These are phyloP conservation scores for Tuber brumale DNA, from an alignment of 495 filamentous ascomycete genomes.

Conservation along the genomic window DNA sequence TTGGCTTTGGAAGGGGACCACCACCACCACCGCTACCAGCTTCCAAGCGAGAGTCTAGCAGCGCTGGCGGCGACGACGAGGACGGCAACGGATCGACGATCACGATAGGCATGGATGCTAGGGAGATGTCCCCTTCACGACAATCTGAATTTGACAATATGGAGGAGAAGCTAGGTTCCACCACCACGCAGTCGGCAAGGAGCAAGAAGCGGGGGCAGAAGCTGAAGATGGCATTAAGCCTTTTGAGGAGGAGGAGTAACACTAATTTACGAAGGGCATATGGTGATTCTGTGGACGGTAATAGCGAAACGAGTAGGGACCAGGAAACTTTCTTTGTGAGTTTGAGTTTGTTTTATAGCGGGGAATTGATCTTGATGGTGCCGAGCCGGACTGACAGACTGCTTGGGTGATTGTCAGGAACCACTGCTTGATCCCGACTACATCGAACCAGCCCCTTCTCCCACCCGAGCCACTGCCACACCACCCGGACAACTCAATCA, in stretches of 20 bases:
- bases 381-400: not conserved
- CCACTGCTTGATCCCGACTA: slow-evolving; percentile 38
- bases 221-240: slow-evolving; percentile 35
- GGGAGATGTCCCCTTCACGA: slow-evolving; percentile 33
- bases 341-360: slow-evolving; percentile 10
- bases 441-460: slow-evolving; percentile 22
- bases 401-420: slow-evolving; percentile 25
- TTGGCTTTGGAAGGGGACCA: slow-evolving; percentile 24
- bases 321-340: slow-evolving; percentile 36
- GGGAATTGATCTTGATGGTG: slow-evolving; percentile 8
- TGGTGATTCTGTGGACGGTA: slow-evolving; percentile 36
- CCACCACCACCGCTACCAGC: not conserved
- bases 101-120: slow-evolving; percentile 32
- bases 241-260: slow-evolving; percentile 39
- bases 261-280: slow-evolving; percentile 39
- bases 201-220: slow-evolving; percentile 38
- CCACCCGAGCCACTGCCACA: slow-evolving; percentile 17
- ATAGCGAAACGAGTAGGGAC: slow-evolving; percentile 22
- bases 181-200: slow-evolving; percentile 20
- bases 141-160: slow-evolving; percentile 29
- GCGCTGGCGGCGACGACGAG: slow-evolving; percentile 23
- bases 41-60: slow-evolving; percentile 5
- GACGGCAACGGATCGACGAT: slow-evolving; percentile 25
- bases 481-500: slow-evolving; percentile 29
- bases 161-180: slow-evolving; percentile 20